Base-by-base conservation (phyloP, 2,329 filamentous ascomycete genomes). In the Diplodia scrobiculata region DNA sequence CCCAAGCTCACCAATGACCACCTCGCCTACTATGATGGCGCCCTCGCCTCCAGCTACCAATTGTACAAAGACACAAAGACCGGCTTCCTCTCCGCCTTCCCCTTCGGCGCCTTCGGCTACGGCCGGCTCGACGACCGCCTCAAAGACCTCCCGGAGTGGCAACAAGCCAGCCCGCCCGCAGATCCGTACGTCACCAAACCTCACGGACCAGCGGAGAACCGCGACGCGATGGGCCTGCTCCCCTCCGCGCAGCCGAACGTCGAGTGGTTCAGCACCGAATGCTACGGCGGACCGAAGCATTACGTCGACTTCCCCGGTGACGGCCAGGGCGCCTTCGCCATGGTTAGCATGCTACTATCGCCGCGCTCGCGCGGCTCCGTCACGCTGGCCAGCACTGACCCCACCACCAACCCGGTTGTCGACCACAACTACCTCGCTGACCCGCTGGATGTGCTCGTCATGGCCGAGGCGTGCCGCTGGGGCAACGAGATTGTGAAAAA, bases 241-340 rank as follows among this genome's bases (percentile, higher is more conserved):
- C 75, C 79, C 0, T 3, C 34, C 9, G 73, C 75, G 5, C 87
- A 89, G 71, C 85, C 87, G 0, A 86, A 88, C 70, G 73, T 87
- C 58, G 87, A 89, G 70, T 84, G 87, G 74, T 88, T 87, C 75
- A 85, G 81, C 36, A 87, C 86, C 0, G 86, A 88, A 71, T 84
- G 84, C 70, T 87, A 87, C 69, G 84, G 84, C 3, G 84, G 84
- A 0, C 85, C 86, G 0, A 86, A 85, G 68, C 84, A 87, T 67
- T 87, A 81, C 67, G 76, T 79, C 21, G 75, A 86, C 45, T 84
- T 82, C 64, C 86, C 86, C 0, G 75, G 79, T 1, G 79, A 86
- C 51, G 77, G 81, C 19, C 80, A 86, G 65, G 79, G 85, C 67
- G 82, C 81, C 0, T 89, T 89, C 51, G 14, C 63, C 25, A 1